Evolutionary conservation across 2,329 filamentous ascomycete species (phyloP).

Genomic region (Sclerotinia spermophila): DNA sequence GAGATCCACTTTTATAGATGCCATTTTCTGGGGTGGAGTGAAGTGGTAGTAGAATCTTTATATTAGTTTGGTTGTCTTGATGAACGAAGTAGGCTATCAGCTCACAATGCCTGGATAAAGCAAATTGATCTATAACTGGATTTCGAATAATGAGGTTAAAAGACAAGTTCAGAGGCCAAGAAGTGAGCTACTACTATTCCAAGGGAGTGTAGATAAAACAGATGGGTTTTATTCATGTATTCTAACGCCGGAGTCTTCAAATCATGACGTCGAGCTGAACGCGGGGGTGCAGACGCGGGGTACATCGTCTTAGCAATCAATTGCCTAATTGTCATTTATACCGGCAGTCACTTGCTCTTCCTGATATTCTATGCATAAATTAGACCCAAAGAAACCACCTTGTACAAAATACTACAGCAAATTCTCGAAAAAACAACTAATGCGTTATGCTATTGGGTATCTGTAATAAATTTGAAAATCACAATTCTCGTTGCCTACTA

Average conservation of each 20-base stretch:
- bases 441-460: constrained; percentile 3
- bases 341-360: constrained; percentile 1
- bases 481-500: background rate
- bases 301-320: background rate
- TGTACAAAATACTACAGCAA: background rate
- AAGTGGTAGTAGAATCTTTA: background rate
- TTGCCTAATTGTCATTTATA: background rate
- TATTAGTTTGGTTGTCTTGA: background rate
- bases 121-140: background rate
- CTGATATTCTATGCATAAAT: background rate
- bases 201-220: background rate
- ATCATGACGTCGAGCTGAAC: background rate
- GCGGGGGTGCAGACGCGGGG: background rate
- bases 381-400: background rate
- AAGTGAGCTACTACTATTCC: background rate
- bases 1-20: constrained; percentile 3
- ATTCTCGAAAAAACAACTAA: background rate
- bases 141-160: background rate
- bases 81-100: background rate
- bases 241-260: background rate
- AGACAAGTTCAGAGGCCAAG: background rate
- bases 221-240: background rate
- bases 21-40: background rate
- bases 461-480: background rate
- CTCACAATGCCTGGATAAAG: background rate